A percentile compares a stretch with the other conserved stretches of the same genome.
Conservation (phyloP, 768 basidiomycete species). For the Tulasnella sp. region DNA sequence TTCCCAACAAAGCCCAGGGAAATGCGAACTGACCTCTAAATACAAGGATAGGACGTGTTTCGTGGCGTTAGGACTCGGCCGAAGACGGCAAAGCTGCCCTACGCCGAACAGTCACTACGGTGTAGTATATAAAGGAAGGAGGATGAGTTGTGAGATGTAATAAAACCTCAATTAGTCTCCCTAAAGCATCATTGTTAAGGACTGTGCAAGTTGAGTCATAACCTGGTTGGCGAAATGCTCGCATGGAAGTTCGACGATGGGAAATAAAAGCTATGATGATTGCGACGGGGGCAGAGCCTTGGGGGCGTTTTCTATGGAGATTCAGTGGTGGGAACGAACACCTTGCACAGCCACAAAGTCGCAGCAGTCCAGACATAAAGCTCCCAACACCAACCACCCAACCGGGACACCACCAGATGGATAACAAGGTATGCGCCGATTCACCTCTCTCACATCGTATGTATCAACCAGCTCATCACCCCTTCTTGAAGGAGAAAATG, state of each 20-base stretch:
- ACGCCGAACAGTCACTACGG: too few relatives aligned
- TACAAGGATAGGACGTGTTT: not conserved
- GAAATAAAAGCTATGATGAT: not conserved
- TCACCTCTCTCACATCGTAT: not conserved
- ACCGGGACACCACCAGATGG: not conserved
- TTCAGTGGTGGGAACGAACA: not conserved
- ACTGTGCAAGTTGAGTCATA: too few relatives aligned
- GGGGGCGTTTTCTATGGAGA: not conserved
- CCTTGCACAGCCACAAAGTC: slow-evolving; percentile 2
- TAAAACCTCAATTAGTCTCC: too few relatives aligned
- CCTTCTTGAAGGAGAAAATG: slow-evolving; percentile 37
- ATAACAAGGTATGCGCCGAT: not conserved
- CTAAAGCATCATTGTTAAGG: too few relatives aligned
- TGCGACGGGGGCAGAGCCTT: not conserved
- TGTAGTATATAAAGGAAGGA: too few relatives aligned
- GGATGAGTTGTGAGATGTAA: too few relatives aligned
- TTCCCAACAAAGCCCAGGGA: not conserved
- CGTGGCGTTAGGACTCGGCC: too few relatives aligned
- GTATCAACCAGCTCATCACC: not conserved
- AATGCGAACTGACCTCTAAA: not conserved
- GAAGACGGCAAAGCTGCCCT: too few relatives aligned
- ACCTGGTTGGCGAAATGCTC: too few relatives aligned
- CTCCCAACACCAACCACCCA: not conserved
- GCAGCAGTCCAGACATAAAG: slow-evolving; percentile 9
- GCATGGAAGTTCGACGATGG: not conserved